These are phyloP conservation scores for Lichtheimia ornata DNA, from an alignment of 371 early-diverging fungal species.

Conservation along the genomic window DNA sequence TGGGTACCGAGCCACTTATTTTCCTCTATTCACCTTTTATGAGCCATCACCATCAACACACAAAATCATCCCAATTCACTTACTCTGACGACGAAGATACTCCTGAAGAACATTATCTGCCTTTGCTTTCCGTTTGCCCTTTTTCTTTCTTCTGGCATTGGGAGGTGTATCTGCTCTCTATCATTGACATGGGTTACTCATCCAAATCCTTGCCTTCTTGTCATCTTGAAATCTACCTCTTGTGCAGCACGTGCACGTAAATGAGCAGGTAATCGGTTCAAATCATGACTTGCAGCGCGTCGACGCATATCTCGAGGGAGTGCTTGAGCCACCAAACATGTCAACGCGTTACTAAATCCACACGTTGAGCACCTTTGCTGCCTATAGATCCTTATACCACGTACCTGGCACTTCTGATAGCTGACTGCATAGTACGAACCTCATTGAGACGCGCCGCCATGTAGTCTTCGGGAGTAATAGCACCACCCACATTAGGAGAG, in stretches of 20 bases:
- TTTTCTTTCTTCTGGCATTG: constrained; percentile 5
- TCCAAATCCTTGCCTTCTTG: neutral
- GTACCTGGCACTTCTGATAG: constrained; percentile 56
- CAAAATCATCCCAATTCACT: neutral
- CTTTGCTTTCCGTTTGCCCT: constrained; percentile 14
- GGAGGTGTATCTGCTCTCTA: constrained; percentile 11
- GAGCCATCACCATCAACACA: neutral
- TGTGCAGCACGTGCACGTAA: constrained; percentile 68
- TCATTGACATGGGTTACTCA: neutral
- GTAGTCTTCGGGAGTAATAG: constrained; percentile 22
- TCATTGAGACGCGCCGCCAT: constrained; percentile 72
- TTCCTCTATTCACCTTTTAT: constrained; percentile 10
- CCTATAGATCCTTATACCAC: neutral
- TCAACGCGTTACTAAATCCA: constrained; percentile 15
- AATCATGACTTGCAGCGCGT: constrained; percentile 88
- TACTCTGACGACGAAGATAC: constrained; percentile 23
- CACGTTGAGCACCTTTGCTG: neutral
- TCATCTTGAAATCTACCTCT: constrained; percentile 52
- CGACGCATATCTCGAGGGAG: constrained; percentile 86
- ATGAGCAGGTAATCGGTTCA: constrained; percentile 78
- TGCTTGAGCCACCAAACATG: constrained; percentile 78
- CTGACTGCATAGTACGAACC: constrained; percentile 76
- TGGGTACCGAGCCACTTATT: constrained; percentile 97
- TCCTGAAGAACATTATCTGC: constrained; percentile 15
- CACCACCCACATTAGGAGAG: constrained; percentile 15